A percentile compares a stretch with the other conserved stretches of the same genome.
Conservation (phyloP, 257 asterid genomes). For the Mitragyna speciosa region DNA sequence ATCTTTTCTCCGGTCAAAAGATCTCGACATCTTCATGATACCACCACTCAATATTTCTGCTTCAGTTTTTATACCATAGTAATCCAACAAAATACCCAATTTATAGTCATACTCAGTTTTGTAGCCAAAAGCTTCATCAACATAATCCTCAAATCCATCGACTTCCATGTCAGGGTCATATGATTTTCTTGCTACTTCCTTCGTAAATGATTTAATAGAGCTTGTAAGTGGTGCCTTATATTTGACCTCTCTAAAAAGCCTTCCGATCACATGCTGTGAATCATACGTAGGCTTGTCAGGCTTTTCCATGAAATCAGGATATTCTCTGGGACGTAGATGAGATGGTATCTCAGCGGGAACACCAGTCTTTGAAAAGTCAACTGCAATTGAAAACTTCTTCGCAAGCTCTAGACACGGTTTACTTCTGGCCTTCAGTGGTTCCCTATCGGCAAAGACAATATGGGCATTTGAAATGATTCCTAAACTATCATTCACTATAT, state of each 20-base stretch:
- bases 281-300: conserved; percentile 47
- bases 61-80: conserved; percentile 35
- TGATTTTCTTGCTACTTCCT: conserved; percentile 42
- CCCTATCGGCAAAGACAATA: conserved; percentile 66
- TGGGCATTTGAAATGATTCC: conserved; percentile 70
- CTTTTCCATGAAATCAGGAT: conserved; percentile 83
- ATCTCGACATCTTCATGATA: conserved; percentile 52
- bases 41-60: too few species aligned
- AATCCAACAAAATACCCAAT: conserved; percentile 71
- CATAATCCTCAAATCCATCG: conserved; percentile 34
- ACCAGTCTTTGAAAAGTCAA: conserved; percentile 75
- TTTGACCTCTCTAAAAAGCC: conserved; percentile 58
- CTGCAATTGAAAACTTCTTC: conserved; percentile 57
- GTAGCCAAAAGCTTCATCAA: conserved; percentile 42
- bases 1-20: conserved; percentile 67
- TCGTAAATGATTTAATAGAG: conserved; percentile 40
- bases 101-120: conserved; percentile 65
- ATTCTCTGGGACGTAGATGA: conserved; percentile 56
- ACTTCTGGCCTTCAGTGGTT: conserved; percentile 45
- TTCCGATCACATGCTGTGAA: conserved; percentile 57
- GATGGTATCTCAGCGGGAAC: conserved; percentile 70
- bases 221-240: conserved; percentile 30
- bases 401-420: conserved; percentile 55
- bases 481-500: conserved; percentile 65
- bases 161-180: conserved; percentile 61